Percentiles rank a stretch among this genome's conserved stretches.
Conservation (phyloP, 176 grass and related monocot species). For the Eremochloa ophiuroides region DNA sequence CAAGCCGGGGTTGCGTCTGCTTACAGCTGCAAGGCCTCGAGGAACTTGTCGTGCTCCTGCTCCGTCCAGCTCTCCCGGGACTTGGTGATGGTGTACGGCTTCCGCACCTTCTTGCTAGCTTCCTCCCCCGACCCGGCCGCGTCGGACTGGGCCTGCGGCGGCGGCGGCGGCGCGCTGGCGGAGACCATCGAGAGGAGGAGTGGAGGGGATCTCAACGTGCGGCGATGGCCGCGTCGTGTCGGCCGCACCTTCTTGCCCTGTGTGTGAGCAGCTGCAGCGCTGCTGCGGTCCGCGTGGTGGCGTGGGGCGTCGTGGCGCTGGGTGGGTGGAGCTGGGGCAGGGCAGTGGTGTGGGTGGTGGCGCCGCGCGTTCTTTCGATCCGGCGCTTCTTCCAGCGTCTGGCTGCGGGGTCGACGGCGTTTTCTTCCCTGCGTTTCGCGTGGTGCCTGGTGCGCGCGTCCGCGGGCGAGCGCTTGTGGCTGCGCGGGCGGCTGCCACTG, state of each 20-base stretch:
- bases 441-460: not conserved
- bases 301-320: not conserved
- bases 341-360: slow-evolving; percentile 35
- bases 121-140: slow-evolving; percentile 43
- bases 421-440: not conserved
- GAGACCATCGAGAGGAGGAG: slow-evolving; percentile 32
- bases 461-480: slow-evolving; percentile 27
- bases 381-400: not conserved
- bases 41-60: slow-evolving; percentile 93
- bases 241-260: slow-evolving; percentile 12
- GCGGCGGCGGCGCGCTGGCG: slow-evolving; percentile 25
- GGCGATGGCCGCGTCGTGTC: not conserved
- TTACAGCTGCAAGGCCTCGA: slow-evolving; percentile 92
- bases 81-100: slow-evolving; percentile 91
- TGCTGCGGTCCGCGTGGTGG: slow-evolving; percentile 18
- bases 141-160: not conserved
- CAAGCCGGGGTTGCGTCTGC: not conserved
- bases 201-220: slow-evolving; percentile 1
- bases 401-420: not conserved
- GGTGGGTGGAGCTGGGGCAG: slow-evolving; percentile 12
- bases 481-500: slow-evolving; percentile 11
- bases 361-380: slow-evolving; percentile 1
- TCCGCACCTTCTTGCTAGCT: slow-evolving; percentile 78
- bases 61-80: slow-evolving; percentile 93
- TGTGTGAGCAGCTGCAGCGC: slow-evolving; percentile 18